Conservation (phyloP, 2,329 filamentous ascomycete species). For the Ceratocystis variospora region DNA sequence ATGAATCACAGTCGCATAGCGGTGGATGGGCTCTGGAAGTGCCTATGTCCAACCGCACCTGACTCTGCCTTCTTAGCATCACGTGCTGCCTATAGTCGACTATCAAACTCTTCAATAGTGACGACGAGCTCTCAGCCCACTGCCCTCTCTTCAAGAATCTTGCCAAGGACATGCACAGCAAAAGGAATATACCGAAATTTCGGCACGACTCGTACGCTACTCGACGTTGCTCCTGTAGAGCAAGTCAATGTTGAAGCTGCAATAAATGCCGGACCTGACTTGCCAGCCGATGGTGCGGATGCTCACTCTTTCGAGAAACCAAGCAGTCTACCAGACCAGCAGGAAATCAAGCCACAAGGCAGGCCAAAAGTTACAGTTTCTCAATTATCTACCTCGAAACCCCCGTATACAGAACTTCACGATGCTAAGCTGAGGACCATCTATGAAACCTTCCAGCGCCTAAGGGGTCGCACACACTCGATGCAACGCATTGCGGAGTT, state of each 20-base stretch:
- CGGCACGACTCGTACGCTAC: neutral
- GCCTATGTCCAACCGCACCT: constrained; percentile 40
- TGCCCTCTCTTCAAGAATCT: neutral
- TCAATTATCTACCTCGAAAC: constrained; percentile 8
- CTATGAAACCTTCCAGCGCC: constrained; percentile 35
- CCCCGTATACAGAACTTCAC: constrained; percentile 22
- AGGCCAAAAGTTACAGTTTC: constrained; percentile 14
- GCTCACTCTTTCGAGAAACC: neutral
- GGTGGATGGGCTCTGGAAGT: constrained; percentile 48
- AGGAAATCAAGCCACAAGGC: neutral
- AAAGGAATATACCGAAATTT: neutral
- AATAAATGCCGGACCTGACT: neutral
- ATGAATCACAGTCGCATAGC: constrained; percentile 10
- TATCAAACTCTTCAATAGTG: neutral
- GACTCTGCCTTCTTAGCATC: constrained; percentile 11
- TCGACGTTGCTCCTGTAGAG: neutral
- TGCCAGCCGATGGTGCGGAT: neutral
- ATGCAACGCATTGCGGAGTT: constrained; percentile 24
- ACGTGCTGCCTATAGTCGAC: neutral
- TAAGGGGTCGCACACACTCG: constrained; percentile 25
- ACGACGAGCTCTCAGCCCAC: neutral
- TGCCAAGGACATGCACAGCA: neutral
- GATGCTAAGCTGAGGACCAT: constrained; percentile 29
- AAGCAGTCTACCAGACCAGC: neutral
- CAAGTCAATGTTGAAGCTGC: neutral